Evolutionary conservation across 2,329 filamentous ascomycete genomes (phyloP).

Genomic region (Apiospora saccharicola): DNA sequence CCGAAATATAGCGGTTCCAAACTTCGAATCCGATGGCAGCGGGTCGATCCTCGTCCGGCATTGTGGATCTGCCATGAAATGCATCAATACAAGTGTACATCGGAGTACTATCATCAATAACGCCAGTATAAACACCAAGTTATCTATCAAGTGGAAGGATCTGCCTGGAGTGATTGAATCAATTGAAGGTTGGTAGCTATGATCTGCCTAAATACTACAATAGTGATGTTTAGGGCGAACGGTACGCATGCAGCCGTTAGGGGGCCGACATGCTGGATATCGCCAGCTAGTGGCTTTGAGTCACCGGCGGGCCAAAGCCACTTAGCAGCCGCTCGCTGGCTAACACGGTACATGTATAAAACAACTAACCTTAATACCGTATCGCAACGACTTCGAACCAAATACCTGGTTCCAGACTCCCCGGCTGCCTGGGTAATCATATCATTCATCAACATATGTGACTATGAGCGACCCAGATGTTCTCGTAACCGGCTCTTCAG

Average conservation of each 20-base stretch:
- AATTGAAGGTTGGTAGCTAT: neutral
- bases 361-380: neutral
- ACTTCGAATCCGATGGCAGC: neutral
- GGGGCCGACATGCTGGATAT: neutral
- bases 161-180: neutral
- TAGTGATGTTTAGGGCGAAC: neutral
- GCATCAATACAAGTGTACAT: neutral
- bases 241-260: neutral
- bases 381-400: neutral
- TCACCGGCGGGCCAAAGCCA: neutral
- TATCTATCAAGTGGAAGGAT: neutral
- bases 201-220: neutral
- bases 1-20: neutral
- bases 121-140: neutral
- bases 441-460: neutral
- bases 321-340: neutral
- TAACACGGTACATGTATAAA: neutral
- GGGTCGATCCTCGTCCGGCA: neutral
- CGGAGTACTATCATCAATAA: neutral
- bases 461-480: conserved; percentile 38
- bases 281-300: neutral
- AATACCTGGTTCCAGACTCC: neutral
- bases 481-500: conserved; percentile 55
- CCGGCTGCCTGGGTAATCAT: too few species aligned
- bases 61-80: neutral